phyloP scores from a whole-genome alignment of 805 yeast genomes.

The Wickerhamiella siamensis region DNA sequence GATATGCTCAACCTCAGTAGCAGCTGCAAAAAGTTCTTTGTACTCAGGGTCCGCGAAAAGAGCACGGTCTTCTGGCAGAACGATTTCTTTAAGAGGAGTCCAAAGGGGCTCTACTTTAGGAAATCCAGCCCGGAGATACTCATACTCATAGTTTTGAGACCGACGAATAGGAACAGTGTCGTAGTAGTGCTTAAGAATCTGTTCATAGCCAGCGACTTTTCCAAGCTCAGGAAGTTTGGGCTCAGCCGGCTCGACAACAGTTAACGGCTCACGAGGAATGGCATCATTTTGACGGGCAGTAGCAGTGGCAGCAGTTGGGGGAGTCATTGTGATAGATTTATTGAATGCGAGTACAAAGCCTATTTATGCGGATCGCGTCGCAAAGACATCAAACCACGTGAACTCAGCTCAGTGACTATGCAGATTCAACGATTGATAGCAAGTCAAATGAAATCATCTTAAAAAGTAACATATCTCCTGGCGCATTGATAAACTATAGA shows the following conservation, averaged over 20 bases:
- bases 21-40: constrained; percentile 20
- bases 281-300: not conserved
- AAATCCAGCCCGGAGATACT: constrained; percentile 17
- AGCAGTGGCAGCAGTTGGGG: constrained; percentile 3
- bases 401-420: no score
- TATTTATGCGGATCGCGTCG: no score
- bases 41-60: constrained; percentile 21
- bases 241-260: not conserved
- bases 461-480: no score
- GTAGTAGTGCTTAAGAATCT: constrained; percentile 6
- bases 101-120: constrained; percentile 16
- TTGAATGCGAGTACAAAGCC: no score
- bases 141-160: constrained; percentile 14
- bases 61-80: constrained; percentile 15
- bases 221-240: not conserved
- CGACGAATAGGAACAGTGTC: constrained; percentile 5
- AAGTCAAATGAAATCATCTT: no score
- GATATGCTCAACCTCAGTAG: constrained; percentile 27
- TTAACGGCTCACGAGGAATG: not conserved
- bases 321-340: not conserved
- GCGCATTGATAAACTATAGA: no score
- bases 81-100: not conserved
- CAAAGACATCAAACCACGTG: no score
- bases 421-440: no score
- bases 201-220: constrained; percentile 4